Evolutionary conservation across 2,329 filamentous ascomycete genomes (phyloP).

Genomic region (Ophiostoma sp.): DNA sequence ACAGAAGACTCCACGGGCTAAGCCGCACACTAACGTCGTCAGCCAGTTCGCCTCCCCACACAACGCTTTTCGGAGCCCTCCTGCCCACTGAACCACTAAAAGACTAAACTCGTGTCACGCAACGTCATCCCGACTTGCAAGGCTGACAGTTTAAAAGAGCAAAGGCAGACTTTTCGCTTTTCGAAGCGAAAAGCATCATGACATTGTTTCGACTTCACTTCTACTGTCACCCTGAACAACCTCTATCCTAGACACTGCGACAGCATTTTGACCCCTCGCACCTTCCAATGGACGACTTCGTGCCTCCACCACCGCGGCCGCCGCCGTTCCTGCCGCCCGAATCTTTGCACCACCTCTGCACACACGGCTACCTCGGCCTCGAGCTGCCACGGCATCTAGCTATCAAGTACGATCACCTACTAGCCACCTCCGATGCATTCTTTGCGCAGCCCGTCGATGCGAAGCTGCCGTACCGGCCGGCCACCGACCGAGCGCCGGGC

Average conservation of each 20-base stretch:
- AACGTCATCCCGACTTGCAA: neutral
- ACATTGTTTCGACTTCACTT: neutral
- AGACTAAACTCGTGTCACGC: neutral
- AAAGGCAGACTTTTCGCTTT: neutral
- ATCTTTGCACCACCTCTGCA: slow-evolving; percentile 30
- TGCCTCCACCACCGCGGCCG: slow-evolving; percentile 26
- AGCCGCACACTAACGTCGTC: slow-evolving; percentile 19
- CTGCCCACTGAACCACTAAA: neutral
- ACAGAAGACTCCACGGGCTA: slow-evolving; percentile 3
- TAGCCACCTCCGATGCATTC: slow-evolving; percentile 25
- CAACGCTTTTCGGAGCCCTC: slow-evolving; percentile 3
- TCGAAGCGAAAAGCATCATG: neutral
- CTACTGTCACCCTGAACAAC: neutral
- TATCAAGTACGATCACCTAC: slow-evolving; percentile 21
- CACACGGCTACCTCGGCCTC: slow-evolving; percentile 30
- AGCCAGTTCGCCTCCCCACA: neutral
- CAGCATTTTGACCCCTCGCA: neutral
- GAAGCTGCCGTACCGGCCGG: slow-evolving; percentile 27
- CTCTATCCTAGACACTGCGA: neutral
- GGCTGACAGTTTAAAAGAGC: neutral
- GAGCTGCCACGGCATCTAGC: slow-evolving; percentile 26
- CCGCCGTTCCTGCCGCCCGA: slow-evolving; percentile 29
- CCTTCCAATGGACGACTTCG: slow-evolving; percentile 13
- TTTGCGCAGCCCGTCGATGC: slow-evolving; percentile 24
- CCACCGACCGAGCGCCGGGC: neutral